Evolutionary conservation across 2,329 filamentous ascomycete genomes (phyloP).

Genomic region (Pseudogymnoascus sp.): DNA sequence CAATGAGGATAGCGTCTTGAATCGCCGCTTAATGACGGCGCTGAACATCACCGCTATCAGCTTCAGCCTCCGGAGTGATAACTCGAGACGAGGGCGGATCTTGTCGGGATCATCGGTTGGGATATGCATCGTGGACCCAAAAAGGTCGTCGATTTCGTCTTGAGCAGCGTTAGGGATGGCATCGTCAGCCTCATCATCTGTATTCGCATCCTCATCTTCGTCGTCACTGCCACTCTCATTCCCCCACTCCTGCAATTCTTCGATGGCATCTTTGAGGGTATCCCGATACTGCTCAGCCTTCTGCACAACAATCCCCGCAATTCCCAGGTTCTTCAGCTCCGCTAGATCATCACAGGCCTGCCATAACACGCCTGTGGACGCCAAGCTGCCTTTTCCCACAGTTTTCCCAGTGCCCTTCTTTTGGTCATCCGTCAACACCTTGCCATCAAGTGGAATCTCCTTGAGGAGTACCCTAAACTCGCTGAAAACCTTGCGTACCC

Average conservation of each 20-base stretch:
- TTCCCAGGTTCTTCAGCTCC: conserved; percentile 54
- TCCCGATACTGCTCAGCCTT: conserved; percentile 69
- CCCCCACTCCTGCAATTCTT: conserved; percentile 82
- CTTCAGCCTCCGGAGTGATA: conserved; percentile 54
- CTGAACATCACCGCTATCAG: conserved; percentile 61
- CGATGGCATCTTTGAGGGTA: conserved; percentile 70
- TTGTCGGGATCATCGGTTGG: conserved; percentile 54
- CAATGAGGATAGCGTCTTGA: conserved; percentile 49
- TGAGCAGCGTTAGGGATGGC: conserved; percentile 34
- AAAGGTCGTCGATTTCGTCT: conserved; percentile 58
- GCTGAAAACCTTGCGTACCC: conserved; percentile 50
- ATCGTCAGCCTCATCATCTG: conserved; percentile 30
- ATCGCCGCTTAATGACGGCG: conserved; percentile 59
- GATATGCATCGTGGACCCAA: conserved; percentile 53
- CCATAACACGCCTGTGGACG: conserved; percentile 73
- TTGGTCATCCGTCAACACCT: conserved; percentile 38
- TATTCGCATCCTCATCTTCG: conserved; percentile 40
- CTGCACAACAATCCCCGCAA: conserved; percentile 60
- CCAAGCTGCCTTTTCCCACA: conserved; percentile 44
- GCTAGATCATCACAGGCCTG: conserved; percentile 68
- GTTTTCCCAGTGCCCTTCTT: conserved; percentile 34
- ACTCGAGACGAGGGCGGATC: conserved; percentile 58
- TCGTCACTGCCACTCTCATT: conserved; percentile 60
- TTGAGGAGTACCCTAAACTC: conserved; percentile 55
- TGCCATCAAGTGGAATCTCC: conserved; percentile 52